Base-by-base conservation (phyloP, 192 early-diverging fungal species). In the Physocladia obscura region DNA sequence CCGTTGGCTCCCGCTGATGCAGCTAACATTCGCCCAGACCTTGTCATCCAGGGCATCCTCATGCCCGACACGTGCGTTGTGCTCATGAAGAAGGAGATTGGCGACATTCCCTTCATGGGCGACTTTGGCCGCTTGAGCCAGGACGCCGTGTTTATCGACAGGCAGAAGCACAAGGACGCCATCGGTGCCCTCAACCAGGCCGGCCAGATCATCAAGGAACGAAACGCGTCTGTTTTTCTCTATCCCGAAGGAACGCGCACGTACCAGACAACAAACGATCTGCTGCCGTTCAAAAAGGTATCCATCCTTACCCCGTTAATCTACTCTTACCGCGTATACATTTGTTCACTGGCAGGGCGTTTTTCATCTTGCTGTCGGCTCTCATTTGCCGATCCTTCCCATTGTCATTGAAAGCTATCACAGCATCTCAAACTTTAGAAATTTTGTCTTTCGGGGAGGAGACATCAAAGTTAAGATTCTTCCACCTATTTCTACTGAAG, bases 211-310 rank as follows among this genome's bases (percentile, higher is more conserved):
- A 86, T 97, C 59, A 87, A 89, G 61, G 78, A 85, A 55, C 82
- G 89, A 63, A 86, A 89, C 37, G 87, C 78, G 34, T 79, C 86
- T 55, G 82, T 95, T 30, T 89, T 84, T 62, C 88, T 98, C 67
- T 98, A 91, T 73, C 93, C 93, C 59, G 94, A 96, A 78, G 96
- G 96, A 49, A 95, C 90, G n/a, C 89, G 96, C 52, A 89, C 90
- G 19, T 90, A 87, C 65, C 85, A 88, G 40, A 74, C 76, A 21
- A 83, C 87, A 27, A 84, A 87, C 38, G 71, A 90, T 49, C 61
- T 98, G 60, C 79, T 96, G 36, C 92, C 92, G 6, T 98, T 98
- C 81, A 98, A 98, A 77, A 98, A 96, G n/a, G n/a, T 81, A 94
- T 61, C 11, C 6, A 1, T 15, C 47, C 47, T n/a, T 48, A 48